phyloP scores from a whole-genome alignment of 306 rosid species.

The Canavalia gladiata region DNA sequence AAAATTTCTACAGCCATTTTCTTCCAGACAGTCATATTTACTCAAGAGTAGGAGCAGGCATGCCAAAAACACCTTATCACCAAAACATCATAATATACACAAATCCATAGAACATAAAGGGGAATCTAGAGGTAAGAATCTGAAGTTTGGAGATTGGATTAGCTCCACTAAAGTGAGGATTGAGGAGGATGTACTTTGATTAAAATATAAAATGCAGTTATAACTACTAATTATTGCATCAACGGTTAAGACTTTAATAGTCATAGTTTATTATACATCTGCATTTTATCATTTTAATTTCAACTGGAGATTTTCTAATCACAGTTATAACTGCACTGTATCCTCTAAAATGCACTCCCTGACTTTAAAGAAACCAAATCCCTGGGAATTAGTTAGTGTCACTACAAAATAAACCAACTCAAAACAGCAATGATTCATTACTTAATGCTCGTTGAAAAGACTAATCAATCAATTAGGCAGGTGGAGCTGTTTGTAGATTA shows the following conservation, averaged over 20 bases:
- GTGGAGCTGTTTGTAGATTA: neutral
- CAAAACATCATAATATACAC: constrained; percentile 31
- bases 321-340: neutral
- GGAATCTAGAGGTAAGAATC: neutral
- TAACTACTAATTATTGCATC: neutral
- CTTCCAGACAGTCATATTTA: constrained; percentile 4
- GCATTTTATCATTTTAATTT: neutral
- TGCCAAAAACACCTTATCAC: constrained; percentile 7
- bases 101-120: constrained; percentile 3
- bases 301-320: neutral
- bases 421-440: neutral
- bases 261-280: neutral
- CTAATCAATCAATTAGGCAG: neutral
- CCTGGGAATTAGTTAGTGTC: constrained; percentile 2
- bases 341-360: neutral
- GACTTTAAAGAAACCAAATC: neutral
- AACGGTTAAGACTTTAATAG: neutral
- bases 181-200: neutral
- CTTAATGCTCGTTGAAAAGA: neutral
- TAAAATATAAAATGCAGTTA: neutral
- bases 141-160: neutral
- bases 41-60: neutral
- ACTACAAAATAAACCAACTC: constrained; percentile 21
- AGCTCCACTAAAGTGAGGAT: neutral
- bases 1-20: constrained; percentile 2